A percentile compares a stretch with the other conserved stretches of the same genome.
Evolutionary conservation across 2,329 filamentous ascomycete species (phyloP).

Genomic region (Blastomyces silverae): DNA sequence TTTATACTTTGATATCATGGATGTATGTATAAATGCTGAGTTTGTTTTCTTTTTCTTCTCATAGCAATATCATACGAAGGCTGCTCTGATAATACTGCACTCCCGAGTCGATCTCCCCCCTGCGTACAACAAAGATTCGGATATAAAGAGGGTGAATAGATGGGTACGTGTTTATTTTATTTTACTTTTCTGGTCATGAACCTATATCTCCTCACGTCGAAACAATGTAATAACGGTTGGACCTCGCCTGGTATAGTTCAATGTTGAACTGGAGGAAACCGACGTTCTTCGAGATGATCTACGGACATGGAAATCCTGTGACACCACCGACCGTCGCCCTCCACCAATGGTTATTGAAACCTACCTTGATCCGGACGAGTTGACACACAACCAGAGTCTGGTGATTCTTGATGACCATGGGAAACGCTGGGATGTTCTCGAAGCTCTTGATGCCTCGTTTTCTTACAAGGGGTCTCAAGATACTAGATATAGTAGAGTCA

Average conservation of each 20-base stretch:
- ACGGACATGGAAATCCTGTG: constrained; percentile 70
- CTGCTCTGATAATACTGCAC: constrained; percentile 74
- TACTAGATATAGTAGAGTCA: constrained; percentile 57
- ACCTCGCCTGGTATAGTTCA: constrained; percentile 60
- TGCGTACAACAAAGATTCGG: constrained; percentile 50
- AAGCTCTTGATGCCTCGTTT: constrained; percentile 58
- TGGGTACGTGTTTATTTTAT: constrained; percentile 56
- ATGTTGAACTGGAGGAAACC: constrained; percentile 88
- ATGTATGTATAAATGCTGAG: constrained; percentile 35
- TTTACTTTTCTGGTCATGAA: not conserved
- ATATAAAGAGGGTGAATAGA: constrained; percentile 65
- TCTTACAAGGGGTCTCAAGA: constrained; percentile 24
- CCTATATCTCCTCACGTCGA: not conserved
- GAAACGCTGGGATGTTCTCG: constrained; percentile 86
- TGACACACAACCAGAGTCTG: constrained; percentile 78
- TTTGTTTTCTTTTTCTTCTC: constrained; percentile 16
- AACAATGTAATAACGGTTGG: not conserved
- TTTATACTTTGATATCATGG: constrained; percentile 18
- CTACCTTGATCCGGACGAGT: constrained; percentile 70
- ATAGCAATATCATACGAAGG: constrained; percentile 88
- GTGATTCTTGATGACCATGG: constrained; percentile 83
- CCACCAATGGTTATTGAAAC: constrained; percentile 84
- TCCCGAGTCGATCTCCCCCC: constrained; percentile 66
- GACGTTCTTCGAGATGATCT: constrained; percentile 79
- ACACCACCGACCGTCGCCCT: constrained; percentile 68